Base-by-base conservation (phyloP, 2,329 filamentous ascomycete species). In the Acephala macrosclerotiorum region DNA sequence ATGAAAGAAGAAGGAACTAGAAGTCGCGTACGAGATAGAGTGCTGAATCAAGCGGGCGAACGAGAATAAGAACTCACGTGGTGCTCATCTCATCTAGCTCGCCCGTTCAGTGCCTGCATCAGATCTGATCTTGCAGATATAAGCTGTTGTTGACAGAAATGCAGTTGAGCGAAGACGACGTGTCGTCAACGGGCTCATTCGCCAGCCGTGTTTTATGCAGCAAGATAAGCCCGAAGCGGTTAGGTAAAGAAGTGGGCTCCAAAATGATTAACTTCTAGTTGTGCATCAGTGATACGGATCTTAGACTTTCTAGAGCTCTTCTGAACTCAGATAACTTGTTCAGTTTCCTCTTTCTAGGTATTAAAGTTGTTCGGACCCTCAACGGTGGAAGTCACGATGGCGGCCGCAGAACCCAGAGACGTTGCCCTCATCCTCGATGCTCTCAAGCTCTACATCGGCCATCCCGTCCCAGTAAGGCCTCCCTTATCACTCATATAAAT, bases 401-500 rank as follows among this genome's bases (percentile, higher is more conserved):
- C 68, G 9, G 9, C 29, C 29, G 29, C 9, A 38, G 70, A 70
- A 49, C 55, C 55, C 18, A 57, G 38, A 22, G 55, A 35, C 12
- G 55, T 65, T 8, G 61, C 61, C 11, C 61, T 70, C 20, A 63
- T 72, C 25, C 65, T 70, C 20, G 63, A 62, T 16, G 68, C 68
- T 18, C 61, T 68, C n/a, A 72, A 72, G 29, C 62, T 70, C n/a
- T 72, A 72, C 40, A 65, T 55, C 42, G 58, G 67, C 25, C 65
- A 67, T 33, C 70, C 68, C 1, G 40, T 70, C 29, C 62, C 70
- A 4, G 69, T 69, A 64, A 60, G 65, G 20, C n/a, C 26, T 36
- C 22, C 3, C 18, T 26, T 56, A 25, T 38, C 4, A 18, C 55
- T 6, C 22, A 7, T 16, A n/a, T 26, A 12, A 60, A 1, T 55